Conservation (phyloP, 441 rosid species). For the Pelargonium myrrhifolium region DNA sequence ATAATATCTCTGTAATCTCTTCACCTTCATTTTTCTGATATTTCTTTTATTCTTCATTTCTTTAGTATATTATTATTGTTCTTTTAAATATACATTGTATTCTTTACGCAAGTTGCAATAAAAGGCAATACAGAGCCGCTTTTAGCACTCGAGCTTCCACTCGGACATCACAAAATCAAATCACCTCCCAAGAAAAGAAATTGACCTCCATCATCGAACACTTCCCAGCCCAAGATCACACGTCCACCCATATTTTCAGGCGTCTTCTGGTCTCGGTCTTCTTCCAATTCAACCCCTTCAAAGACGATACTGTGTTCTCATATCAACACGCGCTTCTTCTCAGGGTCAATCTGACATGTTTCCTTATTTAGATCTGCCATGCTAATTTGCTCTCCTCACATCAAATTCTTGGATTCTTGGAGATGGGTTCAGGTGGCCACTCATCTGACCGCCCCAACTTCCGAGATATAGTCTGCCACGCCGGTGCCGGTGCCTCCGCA, state of each 20-base stretch:
- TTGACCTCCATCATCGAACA: not conserved
- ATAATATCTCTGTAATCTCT: too few species aligned
- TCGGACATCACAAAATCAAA: not conserved
- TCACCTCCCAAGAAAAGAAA: not conserved
- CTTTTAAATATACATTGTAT: too few species aligned
- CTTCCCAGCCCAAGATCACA: not conserved
- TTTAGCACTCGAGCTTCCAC: not conserved
- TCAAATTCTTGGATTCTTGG: conserved; percentile 13
- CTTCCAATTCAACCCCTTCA: not conserved
- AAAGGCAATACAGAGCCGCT: too few species aligned
- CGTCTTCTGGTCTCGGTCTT: not conserved
- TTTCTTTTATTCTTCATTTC: too few species aligned
- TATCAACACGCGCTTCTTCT: not conserved
- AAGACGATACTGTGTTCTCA: not conserved
- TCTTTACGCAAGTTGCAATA: too few species aligned
- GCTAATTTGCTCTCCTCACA: conserved; percentile 21
- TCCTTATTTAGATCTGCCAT: conserved; percentile 32
- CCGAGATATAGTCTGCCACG: conserved; percentile 43
- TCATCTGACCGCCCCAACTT: conserved; percentile 30
- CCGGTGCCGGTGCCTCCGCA: conserved; percentile 76
- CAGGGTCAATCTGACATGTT: not conserved
- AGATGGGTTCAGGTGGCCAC: conserved; percentile 42
- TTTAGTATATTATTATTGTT: too few species aligned
- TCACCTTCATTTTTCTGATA: too few species aligned
- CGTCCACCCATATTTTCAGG: not conserved